Evolutionary conservation across 306 rosid species (phyloP), one percentile per base, ranked within the genome.

Genomic region (Gynostemma pentaphyllum): DNA sequence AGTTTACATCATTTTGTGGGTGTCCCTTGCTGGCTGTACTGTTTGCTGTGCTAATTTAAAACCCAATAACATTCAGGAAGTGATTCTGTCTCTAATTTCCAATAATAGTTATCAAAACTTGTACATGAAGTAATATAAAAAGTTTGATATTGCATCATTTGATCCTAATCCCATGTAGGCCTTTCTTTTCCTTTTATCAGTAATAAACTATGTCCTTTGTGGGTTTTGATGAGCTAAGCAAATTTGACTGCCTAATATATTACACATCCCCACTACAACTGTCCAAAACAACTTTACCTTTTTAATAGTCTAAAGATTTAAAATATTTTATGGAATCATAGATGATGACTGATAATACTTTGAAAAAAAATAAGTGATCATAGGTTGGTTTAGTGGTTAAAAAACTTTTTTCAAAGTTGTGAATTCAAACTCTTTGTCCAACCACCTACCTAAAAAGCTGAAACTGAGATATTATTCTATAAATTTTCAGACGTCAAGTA

Each of bases 141-240:
- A 60, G 47, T 47, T 3, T 18, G 22, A 60, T n/a, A 13, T 32
- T 22, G 40, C 18, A 21, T 22, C 47, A 39, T 60, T 51, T 52
- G 47, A 59, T 60, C 47, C 48, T 39, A 60, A 60, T 60, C 65
- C 21, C 65, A 60, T 13, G 32, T 57, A 2, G 10, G 36, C 14
- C 29, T 57, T 45, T 57, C 45, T 9, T 56, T 30, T 18, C 37
- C n/a, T 52, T 24, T 19, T 51, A 68, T 21, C 65, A 19, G 19
- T 39, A 60, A 22, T 60, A 60, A 60, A 60, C 47, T 60, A 60
- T 60, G 36, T 22, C 32, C 65, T 60, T 22, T 59, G 29, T 72
- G 80, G 71, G 63, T 68, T 76, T 67, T 55, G 74, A 81, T 79
- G 77, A 77, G 61, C 63, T 52, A 64, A 70, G 62, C 68, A 62